Conservation (phyloP, 495 filamentous ascomycete genomes). For the Xylaria sp. region DNA sequence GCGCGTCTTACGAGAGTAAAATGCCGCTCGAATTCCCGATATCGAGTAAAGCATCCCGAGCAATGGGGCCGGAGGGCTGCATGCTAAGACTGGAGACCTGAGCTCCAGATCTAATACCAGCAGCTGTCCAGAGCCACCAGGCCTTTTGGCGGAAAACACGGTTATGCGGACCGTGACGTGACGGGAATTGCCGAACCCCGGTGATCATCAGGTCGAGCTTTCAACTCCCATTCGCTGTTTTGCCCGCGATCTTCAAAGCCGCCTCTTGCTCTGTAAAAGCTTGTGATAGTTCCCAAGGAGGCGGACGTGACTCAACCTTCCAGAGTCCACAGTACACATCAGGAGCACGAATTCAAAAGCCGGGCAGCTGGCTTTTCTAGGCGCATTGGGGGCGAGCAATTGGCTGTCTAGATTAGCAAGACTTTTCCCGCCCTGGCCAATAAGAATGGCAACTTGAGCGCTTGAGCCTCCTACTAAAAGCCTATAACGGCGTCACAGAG, state of each 20-base stretch:
- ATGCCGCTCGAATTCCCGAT: background rate
- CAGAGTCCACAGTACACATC: background rate
- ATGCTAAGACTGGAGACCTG: background rate
- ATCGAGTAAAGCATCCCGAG: background rate
- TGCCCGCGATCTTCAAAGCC: background rate
- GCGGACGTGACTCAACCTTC: background rate
- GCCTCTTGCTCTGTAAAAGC: background rate
- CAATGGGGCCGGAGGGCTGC: background rate
- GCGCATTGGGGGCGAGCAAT: background rate
- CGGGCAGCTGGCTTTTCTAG: background rate
- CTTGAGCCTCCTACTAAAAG: slow-evolving; percentile 13
- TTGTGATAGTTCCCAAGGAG: background rate
- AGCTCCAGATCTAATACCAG: background rate
- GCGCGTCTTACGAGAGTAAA: slow-evolving; percentile 1
- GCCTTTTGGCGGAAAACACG: background rate
- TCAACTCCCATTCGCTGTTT: background rate
- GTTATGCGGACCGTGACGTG: background rate
- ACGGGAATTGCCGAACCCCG: slow-evolving; percentile 7
- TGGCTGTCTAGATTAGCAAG: background rate
- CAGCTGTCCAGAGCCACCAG: background rate
- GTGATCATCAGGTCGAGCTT: background rate
- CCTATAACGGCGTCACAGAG: background rate
- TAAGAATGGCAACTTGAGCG: background rate
- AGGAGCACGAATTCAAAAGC: background rate
- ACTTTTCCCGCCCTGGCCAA: background rate